These are phyloP conservation scores for Peronospora belbahrii DNA, from an alignment of 352 stramenopile species.

Conservation along the genomic window DNA sequence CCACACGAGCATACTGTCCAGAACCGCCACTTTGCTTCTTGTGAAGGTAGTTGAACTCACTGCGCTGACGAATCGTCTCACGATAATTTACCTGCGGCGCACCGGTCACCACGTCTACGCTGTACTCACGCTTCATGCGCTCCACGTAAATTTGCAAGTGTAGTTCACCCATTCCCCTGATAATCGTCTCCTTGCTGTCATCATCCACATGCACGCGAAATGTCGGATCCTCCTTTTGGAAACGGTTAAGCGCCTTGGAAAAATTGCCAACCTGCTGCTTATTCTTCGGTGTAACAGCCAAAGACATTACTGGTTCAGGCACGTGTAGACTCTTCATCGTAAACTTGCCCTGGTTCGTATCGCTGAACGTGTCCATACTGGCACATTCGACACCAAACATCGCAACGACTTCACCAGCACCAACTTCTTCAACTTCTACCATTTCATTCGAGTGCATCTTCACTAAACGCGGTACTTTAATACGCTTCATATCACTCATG, in stretches of 20 bases:
- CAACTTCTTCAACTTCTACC: constrained; percentile 95
- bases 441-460: constrained; percentile 99
- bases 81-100: constrained; percentile 98
- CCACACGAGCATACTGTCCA: constrained; percentile 95
- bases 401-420: constrained; percentile 93
- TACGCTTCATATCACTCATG: constrained; percentile 85
- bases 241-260: constrained; percentile 93
- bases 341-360: constrained; percentile 84
- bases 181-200: constrained; percentile 98
- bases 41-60: constrained; percentile 98
- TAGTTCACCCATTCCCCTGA: constrained; percentile 98
- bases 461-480: constrained; percentile 96
- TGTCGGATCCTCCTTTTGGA: constrained; percentile 98
- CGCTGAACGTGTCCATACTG: constrained; percentile 97
- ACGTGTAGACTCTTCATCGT: constrained; percentile 97
- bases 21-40: constrained; percentile 98
- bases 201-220: constrained; percentile 93
- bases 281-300: constrained; percentile 95
- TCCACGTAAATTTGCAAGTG: constrained; percentile 99
- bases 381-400: constrained; percentile 99
- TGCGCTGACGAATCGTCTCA: constrained; percentile 91
- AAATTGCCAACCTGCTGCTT: constrained; percentile 93
- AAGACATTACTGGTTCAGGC: constrained; percentile 96
- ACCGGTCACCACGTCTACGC: constrained; percentile 86
- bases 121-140: constrained; percentile 98